Percentiles rank a stretch among this genome's conserved stretches.
phyloP scores from a whole-genome alignment of 2,329 filamentous ascomycete genomes.

The Paracoccidioides brasiliensis region DNA sequence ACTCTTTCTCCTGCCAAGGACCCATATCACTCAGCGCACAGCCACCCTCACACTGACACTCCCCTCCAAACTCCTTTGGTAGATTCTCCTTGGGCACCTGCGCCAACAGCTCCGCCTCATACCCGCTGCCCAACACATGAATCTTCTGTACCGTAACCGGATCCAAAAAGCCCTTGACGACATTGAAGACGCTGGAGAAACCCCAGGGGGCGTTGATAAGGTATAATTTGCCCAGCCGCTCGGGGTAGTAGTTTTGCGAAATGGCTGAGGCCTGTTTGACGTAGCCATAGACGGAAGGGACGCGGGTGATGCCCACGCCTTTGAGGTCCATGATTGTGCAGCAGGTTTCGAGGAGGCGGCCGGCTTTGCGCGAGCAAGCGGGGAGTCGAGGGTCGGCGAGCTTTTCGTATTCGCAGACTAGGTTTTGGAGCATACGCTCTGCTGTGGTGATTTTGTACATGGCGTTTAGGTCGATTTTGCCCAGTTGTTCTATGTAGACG shows the following conservation, averaged over 20 bases:
- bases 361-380: constrained; percentile 84
- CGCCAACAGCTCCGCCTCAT: constrained; percentile 68
- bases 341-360: constrained; percentile 86
- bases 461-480: constrained; percentile 76
- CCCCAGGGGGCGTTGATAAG: constrained; percentile 97
- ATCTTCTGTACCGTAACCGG: constrained; percentile 96
- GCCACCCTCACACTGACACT: constrained; percentile 67
- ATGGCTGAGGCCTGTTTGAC: constrained; percentile 72
- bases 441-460: constrained; percentile 88
- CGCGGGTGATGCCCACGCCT: constrained; percentile 73
- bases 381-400: constrained; percentile 84
- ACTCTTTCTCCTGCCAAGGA: constrained; percentile 54
- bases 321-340: constrained; percentile 98
- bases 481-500: constrained; percentile 92
- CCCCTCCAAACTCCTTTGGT: constrained; percentile 72
- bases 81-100: constrained; percentile 87
- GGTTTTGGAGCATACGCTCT: constrained; percentile 91
- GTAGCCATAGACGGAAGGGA: constrained; percentile 76
- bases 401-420: constrained; percentile 96
- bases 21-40: constrained; percentile 81
- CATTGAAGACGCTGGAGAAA: constrained; percentile 70
- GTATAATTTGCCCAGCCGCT: constrained; percentile 90
- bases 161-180: constrained; percentile 90
- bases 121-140: constrained; percentile 67
- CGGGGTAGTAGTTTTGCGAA: constrained; percentile 98